Conservation (phyloP, 2,329 filamentous ascomycete species). For the Cephalotrichum gorgonifer region DNA sequence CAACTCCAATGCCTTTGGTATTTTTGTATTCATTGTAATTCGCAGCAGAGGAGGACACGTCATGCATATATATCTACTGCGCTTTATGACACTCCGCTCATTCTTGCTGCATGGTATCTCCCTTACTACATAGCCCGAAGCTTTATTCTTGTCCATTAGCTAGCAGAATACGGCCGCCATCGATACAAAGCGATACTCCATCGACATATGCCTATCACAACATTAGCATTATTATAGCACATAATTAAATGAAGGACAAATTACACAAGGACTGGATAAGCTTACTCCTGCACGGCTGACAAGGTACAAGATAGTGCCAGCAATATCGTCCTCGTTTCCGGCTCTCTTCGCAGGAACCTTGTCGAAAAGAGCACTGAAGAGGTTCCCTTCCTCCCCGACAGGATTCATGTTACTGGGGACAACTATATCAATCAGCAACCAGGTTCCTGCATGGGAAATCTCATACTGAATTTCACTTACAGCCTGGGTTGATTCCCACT, state of each 20-base stretch:
- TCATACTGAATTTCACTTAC: slow-evolving; percentile 12
- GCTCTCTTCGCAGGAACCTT: slow-evolving; percentile 20
- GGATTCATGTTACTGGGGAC: slow-evolving; percentile 23
- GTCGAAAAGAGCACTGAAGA: slow-evolving; percentile 20
- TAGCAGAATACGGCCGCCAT: slow-evolving; percentile 18
- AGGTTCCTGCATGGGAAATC: not conserved
- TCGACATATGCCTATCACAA: slow-evolving; percentile 17
- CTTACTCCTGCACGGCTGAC: slow-evolving; percentile 20
- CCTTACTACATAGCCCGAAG: no score
- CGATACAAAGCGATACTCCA: slow-evolving; percentile 18
- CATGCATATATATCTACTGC: no score
- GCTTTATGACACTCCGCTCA: no score
- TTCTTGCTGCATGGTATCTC: no score
- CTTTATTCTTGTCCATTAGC: slow-evolving; percentile 17
- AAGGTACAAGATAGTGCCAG: slow-evolving; percentile 18
- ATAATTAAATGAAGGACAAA: not conserved
- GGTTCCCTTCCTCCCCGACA: slow-evolving; percentile 18
- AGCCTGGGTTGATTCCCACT: slow-evolving; percentile 20
- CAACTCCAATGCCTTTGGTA: no score
- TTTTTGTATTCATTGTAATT: no score
- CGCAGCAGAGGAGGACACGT: no score
- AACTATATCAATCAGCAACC: slow-evolving; percentile 13
- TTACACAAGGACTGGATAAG: not conserved
- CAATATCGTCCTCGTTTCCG: slow-evolving; percentile 19
- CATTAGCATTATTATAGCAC: not conserved